Evolutionary conservation across 1,284 basidiomycete genomes (phyloP).

Genomic region (Ganoderma boninense): DNA sequence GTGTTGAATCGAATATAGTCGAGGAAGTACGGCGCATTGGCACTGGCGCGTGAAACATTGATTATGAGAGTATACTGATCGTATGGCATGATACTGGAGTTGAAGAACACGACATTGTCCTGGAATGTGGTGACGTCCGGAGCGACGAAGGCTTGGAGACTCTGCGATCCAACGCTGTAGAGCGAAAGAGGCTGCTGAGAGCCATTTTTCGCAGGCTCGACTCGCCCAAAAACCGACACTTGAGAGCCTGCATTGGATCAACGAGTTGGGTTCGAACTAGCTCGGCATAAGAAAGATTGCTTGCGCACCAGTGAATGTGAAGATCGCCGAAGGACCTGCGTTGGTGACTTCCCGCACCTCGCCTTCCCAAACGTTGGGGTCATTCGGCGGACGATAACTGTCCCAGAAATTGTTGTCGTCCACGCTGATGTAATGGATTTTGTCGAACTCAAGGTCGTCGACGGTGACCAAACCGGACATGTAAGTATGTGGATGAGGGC

Average conservation of each 20-base stretch:
- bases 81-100: constrained; percentile 25
- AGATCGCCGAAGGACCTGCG: constrained; percentile 11
- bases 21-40: constrained; percentile 19
- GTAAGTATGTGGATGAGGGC: neutral
- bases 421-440: constrained; percentile 1
- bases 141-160: constrained; percentile 18
- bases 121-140: constrained; percentile 3
- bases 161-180: constrained; percentile 18
- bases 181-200: constrained; percentile 21
- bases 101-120: constrained; percentile 25
- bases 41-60: constrained; percentile 18
- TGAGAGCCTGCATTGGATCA: constrained; percentile 17
- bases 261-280: too few relatives aligned
- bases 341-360: neutral
- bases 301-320: constrained; percentile 21
- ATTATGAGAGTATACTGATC: constrained; percentile 21
- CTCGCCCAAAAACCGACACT: constrained; percentile 22
- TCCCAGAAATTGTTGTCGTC: neutral
- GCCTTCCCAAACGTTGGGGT: constrained; percentile 13
- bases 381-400: constrained; percentile 1
- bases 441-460: constrained; percentile 5
- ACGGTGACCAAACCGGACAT: constrained; percentile 11
- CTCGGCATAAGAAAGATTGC: neutral
- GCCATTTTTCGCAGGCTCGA: constrained; percentile 14
- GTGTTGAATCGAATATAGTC: constrained; percentile 26